phyloP scores from a whole-genome alignment of 1,284 basidiomycete species.

The Fomitopsis pinicola region DNA sequence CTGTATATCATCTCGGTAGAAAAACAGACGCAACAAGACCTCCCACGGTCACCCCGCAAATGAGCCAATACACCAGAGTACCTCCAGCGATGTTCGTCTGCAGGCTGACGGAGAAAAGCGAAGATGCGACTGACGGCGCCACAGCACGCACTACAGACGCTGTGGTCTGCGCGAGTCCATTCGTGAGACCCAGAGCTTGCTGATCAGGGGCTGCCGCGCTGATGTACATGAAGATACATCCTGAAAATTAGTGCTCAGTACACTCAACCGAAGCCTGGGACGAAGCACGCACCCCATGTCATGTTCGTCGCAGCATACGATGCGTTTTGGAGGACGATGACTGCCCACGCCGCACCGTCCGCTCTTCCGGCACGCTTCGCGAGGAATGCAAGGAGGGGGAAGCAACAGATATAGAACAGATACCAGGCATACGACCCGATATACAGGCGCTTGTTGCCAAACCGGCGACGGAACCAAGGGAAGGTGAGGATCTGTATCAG shows the following conservation, averaged over 20 bases:
- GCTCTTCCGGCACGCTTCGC: slow-evolving; percentile 12
- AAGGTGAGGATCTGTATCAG: slow-evolving; percentile 56
- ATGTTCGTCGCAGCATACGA: slow-evolving; percentile 16
- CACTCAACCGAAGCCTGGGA: slow-evolving; percentile 9
- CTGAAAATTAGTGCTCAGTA: slow-evolving; percentile 9
- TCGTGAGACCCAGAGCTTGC: slow-evolving; percentile 68
- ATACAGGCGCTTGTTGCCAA: slow-evolving; percentile 52
- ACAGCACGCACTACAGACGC: slow-evolving; percentile 51
- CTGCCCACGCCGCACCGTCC: slow-evolving; percentile 9
- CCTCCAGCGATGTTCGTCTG: not conserved
- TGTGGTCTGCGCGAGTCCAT: slow-evolving; percentile 42
- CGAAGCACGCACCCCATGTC: slow-evolving; percentile 28
- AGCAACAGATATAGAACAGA: slow-evolving; percentile 36
- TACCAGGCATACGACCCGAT: slow-evolving; percentile 40
- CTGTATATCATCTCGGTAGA: not conserved
- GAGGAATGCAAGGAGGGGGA: slow-evolving; percentile 48
- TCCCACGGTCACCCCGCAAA: not conserved
- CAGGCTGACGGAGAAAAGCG: slow-evolving; percentile 38
- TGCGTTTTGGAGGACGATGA: slow-evolving; percentile 12
- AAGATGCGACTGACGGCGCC: slow-evolving; percentile 62
- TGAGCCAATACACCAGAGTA: not conserved
- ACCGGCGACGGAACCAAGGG: slow-evolving; percentile 42
- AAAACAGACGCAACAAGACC: not conserved
- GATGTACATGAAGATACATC: slow-evolving; percentile 40
- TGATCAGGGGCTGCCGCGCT: slow-evolving; percentile 53